phyloP scores from a whole-genome alignment of 306 rosid genomes.

The Styphnolobium japonicum region DNA sequence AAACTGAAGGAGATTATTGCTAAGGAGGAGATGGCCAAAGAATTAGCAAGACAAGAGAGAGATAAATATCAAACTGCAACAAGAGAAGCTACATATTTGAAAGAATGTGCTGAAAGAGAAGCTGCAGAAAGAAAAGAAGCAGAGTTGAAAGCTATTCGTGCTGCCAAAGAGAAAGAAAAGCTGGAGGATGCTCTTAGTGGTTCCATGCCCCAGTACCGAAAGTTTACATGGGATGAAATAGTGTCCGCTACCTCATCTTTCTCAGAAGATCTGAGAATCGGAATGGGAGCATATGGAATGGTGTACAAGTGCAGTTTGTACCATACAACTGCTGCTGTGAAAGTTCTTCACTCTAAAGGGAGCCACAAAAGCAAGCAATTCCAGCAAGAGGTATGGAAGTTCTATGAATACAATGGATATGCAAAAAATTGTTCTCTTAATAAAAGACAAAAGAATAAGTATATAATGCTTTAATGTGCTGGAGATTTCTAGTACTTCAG shows the following conservation, averaged over 20 bases:
- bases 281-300: constrained; percentile 82
- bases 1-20: constrained; percentile 61
- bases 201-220: constrained; percentile 51
- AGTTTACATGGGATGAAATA: constrained; percentile 83
- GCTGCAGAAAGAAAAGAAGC: constrained; percentile 64
- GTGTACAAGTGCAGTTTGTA: constrained; percentile 81
- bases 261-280: constrained; percentile 78
- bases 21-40: constrained; percentile 57
- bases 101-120: constrained; percentile 70
- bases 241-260: constrained; percentile 80
- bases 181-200: constrained; percentile 71
- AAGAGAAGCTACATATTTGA: constrained; percentile 58
- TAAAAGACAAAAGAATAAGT: not conserved
- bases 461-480: not conserved
- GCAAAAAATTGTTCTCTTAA: constrained; percentile 3
- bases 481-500: not conserved
- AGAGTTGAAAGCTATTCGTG: constrained; percentile 57
- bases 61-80: constrained; percentile 60
- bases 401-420: not conserved
- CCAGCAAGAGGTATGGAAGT: constrained; percentile 73
- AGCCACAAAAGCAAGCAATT: constrained; percentile 58
- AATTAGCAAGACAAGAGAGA: constrained; percentile 51
- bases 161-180: constrained; percentile 64
- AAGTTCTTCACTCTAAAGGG: constrained; percentile 69
- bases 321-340: constrained; percentile 90